Evolutionary conservation across 1,284 basidiomycete species (phyloP).

Genomic region (Ceratobasidium sp.): DNA sequence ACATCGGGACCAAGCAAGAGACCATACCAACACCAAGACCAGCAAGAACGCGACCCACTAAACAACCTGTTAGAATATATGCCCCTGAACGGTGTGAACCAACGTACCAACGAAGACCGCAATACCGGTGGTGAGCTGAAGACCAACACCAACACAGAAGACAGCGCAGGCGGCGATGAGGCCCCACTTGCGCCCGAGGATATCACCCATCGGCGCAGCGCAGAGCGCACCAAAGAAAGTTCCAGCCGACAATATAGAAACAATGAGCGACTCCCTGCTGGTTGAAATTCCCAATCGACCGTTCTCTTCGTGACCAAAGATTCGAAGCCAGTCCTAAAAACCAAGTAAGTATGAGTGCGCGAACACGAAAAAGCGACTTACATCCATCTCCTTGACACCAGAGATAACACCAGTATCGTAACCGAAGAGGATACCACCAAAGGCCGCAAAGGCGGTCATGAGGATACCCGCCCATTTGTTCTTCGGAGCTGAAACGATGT

Average conservation of each 20-base stretch:
- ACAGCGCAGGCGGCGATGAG: slow-evolving; percentile 65
- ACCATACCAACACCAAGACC: slow-evolving; percentile 78
- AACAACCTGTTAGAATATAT: too few species aligned
- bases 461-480: slow-evolving; percentile 41
- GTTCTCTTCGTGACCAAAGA: slow-evolving; percentile 55
- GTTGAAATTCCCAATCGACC: slow-evolving; percentile 56
- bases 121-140: slow-evolving; percentile 54
- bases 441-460: slow-evolving; percentile 56
- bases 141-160: slow-evolving; percentile 70
- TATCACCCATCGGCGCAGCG: slow-evolving; percentile 55
- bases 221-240: slow-evolving; percentile 64
- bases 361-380: slow-evolving; percentile 40
- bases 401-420: slow-evolving; percentile 46
- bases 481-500: slow-evolving; percentile 17
- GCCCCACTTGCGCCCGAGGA: slow-evolving; percentile 65
- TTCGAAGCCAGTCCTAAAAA: slow-evolving; percentile 48
- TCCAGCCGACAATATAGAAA: slow-evolving; percentile 75
- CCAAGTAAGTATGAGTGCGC: slow-evolving; percentile 32
- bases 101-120: slow-evolving; percentile 26
- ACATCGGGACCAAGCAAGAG: slow-evolving; percentile 51
- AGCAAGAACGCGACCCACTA: slow-evolving; percentile 81
- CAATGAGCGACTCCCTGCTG: slow-evolving; percentile 65
- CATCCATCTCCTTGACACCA: slow-evolving; percentile 44
- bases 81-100: too few species aligned
- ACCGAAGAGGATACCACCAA: slow-evolving; percentile 56